Conservation (phyloP, 1,139 yeast species). For the Diutina neorugosa region DNA sequence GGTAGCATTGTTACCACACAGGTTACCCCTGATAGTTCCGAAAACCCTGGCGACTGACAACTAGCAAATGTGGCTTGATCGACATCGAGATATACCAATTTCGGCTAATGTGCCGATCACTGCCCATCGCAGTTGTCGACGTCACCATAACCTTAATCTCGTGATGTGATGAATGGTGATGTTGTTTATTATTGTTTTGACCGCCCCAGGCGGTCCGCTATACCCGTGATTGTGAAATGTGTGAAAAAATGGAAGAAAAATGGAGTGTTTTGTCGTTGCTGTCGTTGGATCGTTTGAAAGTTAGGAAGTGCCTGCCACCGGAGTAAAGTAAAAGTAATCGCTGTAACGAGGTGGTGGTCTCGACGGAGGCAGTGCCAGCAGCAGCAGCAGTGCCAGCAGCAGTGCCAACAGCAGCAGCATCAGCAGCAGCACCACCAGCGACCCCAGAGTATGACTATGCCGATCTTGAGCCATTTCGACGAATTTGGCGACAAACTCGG, state of each 20-base stretch:
- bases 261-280: neutral
- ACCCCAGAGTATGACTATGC: neutral
- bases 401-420: neutral
- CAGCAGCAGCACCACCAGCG: neutral
- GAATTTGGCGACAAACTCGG: neutral
- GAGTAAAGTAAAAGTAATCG: slow-evolving; percentile 1
- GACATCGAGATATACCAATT: too few species aligned
- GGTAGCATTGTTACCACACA: too few species aligned
- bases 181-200: too few species aligned
- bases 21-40: too few species aligned
- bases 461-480: neutral
- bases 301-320: neutral
- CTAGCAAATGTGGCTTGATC: too few species aligned
- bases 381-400: neutral
- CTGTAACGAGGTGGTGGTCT: neutral
- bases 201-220: neutral
- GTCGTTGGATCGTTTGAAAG: neutral
- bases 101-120: too few species aligned
- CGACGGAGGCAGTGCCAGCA: neutral
- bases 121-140: too few species aligned
- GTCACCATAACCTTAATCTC: too few species aligned
- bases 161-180: too few species aligned
- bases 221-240: neutral
- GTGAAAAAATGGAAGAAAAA: neutral
- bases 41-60: too few species aligned